phyloP scores from a whole-genome alignment of 768 basidiomycete species.

The Hypholoma sublateritium region DNA sequence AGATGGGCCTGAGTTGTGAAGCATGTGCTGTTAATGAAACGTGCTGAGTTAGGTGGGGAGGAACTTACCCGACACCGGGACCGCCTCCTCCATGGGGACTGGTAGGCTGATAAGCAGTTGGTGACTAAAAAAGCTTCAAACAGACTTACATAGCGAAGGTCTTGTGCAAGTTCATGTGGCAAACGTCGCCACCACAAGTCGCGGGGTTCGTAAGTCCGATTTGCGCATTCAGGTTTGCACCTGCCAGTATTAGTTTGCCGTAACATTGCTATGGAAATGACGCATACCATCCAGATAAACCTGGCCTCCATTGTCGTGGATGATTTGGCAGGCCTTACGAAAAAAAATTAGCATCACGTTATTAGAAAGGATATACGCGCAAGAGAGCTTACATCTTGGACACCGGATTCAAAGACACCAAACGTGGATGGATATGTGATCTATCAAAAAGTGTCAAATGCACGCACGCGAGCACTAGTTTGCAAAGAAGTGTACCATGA shows the following conservation, averaged over 20 bases:
- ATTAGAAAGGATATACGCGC: background rate
- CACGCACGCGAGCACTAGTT: background rate
- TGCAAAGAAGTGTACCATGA: conserved; percentile 65
- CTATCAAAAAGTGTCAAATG: conserved; percentile 34
- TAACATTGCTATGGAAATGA: background rate
- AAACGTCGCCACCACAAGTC: conserved; percentile 96
- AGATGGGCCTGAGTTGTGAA: conserved; percentile 71
- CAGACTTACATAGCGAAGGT: conserved; percentile 85
- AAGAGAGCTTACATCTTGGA: conserved; percentile 55
- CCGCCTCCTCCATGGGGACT: conserved; percentile 98
- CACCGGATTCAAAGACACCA: conserved; percentile 94
- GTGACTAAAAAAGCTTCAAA: background rate
- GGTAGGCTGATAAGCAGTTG: background rate
- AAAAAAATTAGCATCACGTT: conserved; percentile 2
- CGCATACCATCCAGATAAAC: conserved; percentile 88
- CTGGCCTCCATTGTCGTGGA: conserved; percentile 94
- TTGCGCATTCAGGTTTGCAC: conserved; percentile 93
- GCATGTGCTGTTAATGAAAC: conserved; percentile 6
- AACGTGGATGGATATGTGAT: conserved; percentile 98
- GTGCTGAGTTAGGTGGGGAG: background rate
- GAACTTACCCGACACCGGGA: conserved; percentile 83
- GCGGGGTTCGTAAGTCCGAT: conserved; percentile 92
- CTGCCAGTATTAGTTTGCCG: conserved; percentile 26
- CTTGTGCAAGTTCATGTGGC: conserved; percentile 98
- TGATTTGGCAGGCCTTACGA: conserved; percentile 81